Conservation (phyloP, 148 eudicot species). For the Dianthus caryophyllus region DNA sequence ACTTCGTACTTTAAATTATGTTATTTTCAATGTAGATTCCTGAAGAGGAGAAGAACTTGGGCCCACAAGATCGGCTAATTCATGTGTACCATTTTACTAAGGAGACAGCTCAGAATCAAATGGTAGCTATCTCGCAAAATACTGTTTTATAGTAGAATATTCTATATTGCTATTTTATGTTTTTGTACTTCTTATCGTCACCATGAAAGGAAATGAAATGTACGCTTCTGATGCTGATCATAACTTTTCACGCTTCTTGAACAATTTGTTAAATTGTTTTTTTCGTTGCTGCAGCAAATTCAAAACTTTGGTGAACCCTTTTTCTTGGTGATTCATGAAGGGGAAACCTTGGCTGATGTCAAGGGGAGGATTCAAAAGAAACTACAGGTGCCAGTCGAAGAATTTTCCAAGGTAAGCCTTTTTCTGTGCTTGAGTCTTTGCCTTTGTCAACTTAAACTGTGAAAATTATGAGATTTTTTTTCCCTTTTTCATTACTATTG, state of each 20-base stretch:
- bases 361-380: constrained; percentile 76
- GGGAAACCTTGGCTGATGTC: constrained; percentile 79
- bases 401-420: constrained; percentile 66
- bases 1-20: neutral
- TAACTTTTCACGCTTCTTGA: neutral
- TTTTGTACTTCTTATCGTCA: neutral
- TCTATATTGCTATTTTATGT: neutral
- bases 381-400: constrained; percentile 83
- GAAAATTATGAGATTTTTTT: neutral
- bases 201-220: neutral
- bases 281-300: constrained; percentile 54
- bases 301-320: constrained; percentile 92
- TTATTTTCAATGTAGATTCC: constrained; percentile 51
- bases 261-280: neutral
- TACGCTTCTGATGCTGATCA: neutral
- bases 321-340: constrained; percentile 81
- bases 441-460: neutral
- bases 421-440: neutral
- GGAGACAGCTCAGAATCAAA: constrained; percentile 79
- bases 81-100: constrained; percentile 84
- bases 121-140: constrained; percentile 31
- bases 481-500: neutral
- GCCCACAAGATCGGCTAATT: constrained; percentile 71
- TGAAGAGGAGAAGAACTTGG: constrained; percentile 84
- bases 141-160: constrained; percentile 7